Conservation (phyloP, 2,329 filamentous ascomycete genomes). For the Aspergillus versicolor region DNA sequence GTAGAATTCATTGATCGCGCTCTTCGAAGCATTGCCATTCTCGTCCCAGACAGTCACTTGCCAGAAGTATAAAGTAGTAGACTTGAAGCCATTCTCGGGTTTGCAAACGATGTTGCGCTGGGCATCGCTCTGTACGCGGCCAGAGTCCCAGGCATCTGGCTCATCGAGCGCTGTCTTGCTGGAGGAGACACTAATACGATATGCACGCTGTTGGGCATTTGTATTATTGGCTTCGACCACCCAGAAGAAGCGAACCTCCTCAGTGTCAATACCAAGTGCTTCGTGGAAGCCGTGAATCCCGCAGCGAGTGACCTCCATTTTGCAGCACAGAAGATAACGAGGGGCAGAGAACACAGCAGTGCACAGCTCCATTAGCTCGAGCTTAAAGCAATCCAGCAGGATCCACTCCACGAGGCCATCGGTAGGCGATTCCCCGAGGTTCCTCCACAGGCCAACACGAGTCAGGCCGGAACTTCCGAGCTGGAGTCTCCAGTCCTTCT, state of each 20-base stretch:
- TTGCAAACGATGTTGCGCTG: constrained; percentile 27
- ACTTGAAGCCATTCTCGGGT: constrained; percentile 16
- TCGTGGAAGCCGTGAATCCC: constrained; percentile 27
- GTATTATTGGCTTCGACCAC: constrained; percentile 10
- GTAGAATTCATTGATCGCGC: constrained; percentile 23
- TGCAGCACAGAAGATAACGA: background rate
- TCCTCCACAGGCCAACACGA: background rate
- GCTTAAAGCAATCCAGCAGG: constrained; percentile 1
- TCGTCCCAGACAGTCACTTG: constrained; percentile 23
- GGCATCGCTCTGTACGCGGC: constrained; percentile 19
- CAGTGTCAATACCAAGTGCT: constrained; percentile 21
- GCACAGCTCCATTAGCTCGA: background rate
- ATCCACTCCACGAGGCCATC: background rate
- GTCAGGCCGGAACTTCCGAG: constrained; percentile 1
- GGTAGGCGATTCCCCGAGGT: background rate
- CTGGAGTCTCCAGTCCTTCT: background rate
- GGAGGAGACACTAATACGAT: constrained; percentile 16
- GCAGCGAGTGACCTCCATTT: constrained; percentile 20
- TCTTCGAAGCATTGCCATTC: constrained; percentile 6
- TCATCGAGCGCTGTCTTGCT: background rate
- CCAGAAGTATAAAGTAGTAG: constrained; percentile 23
- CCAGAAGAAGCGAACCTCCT: constrained; percentile 25
- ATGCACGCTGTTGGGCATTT: constrained; percentile 15
- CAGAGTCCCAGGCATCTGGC: constrained; percentile 19
- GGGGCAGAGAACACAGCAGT: background rate